These are phyloP conservation scores for Poteriospumella lacustris DNA, from an alignment of 108 stramenopile genomes.

Conservation along the genomic window DNA sequence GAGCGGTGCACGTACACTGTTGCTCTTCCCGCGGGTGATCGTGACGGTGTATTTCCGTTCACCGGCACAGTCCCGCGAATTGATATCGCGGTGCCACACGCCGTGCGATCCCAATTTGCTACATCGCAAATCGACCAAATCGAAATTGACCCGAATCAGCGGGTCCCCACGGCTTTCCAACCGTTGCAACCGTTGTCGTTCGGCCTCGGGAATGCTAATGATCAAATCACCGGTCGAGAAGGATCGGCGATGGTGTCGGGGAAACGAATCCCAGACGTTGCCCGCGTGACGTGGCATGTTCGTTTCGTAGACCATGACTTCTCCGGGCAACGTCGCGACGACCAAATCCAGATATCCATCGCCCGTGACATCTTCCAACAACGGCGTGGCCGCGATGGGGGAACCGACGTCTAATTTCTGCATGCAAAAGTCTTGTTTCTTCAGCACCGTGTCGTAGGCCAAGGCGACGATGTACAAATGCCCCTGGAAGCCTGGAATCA, in stretches of 20 bases:
- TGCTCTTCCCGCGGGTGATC: slow-evolving; percentile 4
- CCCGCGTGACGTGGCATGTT: neutral
- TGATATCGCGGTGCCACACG: too few relatives aligned
- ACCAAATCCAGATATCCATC: slow-evolving; percentile 21
- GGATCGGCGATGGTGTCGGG: neutral
- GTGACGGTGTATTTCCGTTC: neutral
- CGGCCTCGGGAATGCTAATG: neutral
- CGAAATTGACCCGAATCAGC: neutral
- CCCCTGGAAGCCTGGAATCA: neutral
- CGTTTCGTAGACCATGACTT: neutral
- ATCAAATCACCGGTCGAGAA: neutral
- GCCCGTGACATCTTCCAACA: slow-evolving; percentile 16
- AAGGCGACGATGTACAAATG: neutral
- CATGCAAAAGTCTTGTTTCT: neutral
- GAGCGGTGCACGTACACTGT: neutral
- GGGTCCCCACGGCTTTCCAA: neutral
- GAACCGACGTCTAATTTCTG: neutral
- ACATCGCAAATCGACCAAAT: neutral
- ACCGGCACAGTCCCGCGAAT: neutral
- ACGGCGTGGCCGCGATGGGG: neutral
- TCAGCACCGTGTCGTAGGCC: neutral
- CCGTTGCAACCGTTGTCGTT: neutral
- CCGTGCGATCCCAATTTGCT: too few relatives aligned
- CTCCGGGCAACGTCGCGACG: neutral
- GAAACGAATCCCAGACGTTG: slow-evolving; percentile 8